Conservation (phyloP, 1,284 basidiomycete genomes). For the Cutaneotrichosporon daszewskae region DNA sequence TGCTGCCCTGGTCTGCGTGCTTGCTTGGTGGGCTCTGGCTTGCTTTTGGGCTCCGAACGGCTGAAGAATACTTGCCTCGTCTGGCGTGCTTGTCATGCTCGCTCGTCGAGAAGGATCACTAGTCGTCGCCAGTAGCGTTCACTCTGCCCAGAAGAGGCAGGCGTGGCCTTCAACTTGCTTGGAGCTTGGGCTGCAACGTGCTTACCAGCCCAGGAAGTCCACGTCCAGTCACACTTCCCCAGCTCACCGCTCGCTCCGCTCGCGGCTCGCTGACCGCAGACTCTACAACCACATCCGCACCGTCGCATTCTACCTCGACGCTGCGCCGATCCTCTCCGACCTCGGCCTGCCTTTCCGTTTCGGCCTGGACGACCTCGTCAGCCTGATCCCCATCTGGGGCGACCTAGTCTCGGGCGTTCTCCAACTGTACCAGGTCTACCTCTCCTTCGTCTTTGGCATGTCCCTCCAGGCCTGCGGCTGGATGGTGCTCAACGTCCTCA, state of each 20-base stretch:
- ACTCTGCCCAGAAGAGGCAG: no score
- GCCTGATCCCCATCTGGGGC: constrained; percentile 46
- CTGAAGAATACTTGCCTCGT: not conserved
- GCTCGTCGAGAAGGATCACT: no score
- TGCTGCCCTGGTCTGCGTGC: no score
- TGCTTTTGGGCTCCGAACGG: no score
- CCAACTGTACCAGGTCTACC: constrained; percentile 45
- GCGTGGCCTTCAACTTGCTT: no score
- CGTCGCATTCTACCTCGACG: constrained; percentile 46
- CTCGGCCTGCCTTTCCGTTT: constrained; percentile 47
- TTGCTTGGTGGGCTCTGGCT: no score
- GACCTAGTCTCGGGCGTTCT: constrained; percentile 43
- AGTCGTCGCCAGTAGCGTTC: no score
- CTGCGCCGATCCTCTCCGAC: constrained; percentile 44
- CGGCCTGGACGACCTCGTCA: constrained; percentile 47
- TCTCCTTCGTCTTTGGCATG: constrained; percentile 43
- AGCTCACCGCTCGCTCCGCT: not conserved
- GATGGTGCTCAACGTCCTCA: constrained; percentile 44
- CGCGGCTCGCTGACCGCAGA: constrained; percentile 13
- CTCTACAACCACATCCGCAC: constrained; percentile 47
- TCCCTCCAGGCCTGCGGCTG: constrained; percentile 27
- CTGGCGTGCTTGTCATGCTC: not conserved
- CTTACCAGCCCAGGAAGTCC: no score
- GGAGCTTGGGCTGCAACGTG: no score
- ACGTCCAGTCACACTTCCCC: no score